phyloP scores from a whole-genome alignment of 768 basidiomycete genomes.

The Trametes cingulata region DNA sequence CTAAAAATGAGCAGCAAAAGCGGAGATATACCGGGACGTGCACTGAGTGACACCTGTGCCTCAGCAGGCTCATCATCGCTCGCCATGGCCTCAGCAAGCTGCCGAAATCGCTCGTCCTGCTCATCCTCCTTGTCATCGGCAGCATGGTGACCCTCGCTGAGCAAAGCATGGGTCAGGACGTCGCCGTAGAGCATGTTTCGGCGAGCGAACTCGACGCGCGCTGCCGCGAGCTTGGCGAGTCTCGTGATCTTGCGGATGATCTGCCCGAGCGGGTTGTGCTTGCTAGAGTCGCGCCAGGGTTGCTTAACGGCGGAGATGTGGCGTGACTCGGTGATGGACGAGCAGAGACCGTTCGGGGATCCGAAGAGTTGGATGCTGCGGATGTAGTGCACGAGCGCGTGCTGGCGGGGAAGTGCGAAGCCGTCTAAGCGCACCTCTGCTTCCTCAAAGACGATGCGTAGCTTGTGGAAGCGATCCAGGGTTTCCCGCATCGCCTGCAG shows the following conservation, averaged over 20 bases:
- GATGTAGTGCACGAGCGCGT: conserved; percentile 29
- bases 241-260: not conserved
- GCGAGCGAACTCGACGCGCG: not conserved
- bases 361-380: conserved; percentile 24
- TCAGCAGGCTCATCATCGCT: not conserved
- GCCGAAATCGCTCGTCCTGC: not conserved
- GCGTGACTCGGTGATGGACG: conserved; percentile 17
- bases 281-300: not conserved
- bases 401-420: conserved; percentile 28
- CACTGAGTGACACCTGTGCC: not conserved
- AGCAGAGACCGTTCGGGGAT: conserved; percentile 25
- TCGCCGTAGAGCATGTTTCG: not conserved
- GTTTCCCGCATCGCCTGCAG: conserved; percentile 6
- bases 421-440: conserved; percentile 10
- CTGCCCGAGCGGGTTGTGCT: not conserved
- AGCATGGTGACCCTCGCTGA: too few species aligned
- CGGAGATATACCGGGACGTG: not conserved
- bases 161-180: not conserved
- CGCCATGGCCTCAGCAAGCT: not conserved
- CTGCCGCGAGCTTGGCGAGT: not conserved
- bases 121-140: not conserved
- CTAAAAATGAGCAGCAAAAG: not conserved
- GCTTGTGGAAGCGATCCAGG: conserved; percentile 9
- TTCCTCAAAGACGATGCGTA: conserved; percentile 12
- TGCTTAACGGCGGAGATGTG: not conserved